Evolutionary conservation across 306 rosid species (phyloP), one percentile per base, ranked within the genome.

Genomic region (Gillenia trifoliata): DNA sequence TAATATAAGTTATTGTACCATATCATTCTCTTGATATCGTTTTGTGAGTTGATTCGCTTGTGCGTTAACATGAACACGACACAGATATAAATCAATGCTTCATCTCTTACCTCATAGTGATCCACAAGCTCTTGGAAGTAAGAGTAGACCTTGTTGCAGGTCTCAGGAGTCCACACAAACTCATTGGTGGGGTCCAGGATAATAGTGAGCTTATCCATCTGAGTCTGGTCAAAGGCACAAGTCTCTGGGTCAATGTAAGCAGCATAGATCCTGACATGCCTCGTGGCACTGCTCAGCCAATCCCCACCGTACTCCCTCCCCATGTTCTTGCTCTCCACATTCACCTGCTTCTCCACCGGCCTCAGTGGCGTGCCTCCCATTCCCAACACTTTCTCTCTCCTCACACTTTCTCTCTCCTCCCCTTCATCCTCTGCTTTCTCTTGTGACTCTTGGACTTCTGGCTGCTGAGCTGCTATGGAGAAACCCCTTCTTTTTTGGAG

Each of bases 91-190:
- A 33, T n/a, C n/a, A n/a, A n/a, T n/a, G n/a, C n/a, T n/a, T n/a
- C n/a, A n/a, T n/a, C 41, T 8, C 41, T 25, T 84, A 94, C 97
- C 99, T 92, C 97, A 17, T 94, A 90, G 76, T 92, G 96, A 86
- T 94, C 97, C 13, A 92, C 99, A 79, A 91, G 99, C 79, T 92
- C 95, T 43, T 94, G 99, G 79, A 94, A 94, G 84, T 88, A 91
- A 66, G 95, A 85, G 78, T 76, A 92, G 41, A 92, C 92, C 88
- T 88, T 80, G 52, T 81, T 81, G 76, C 88, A 85, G 16, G 89
- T 88, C 19, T 94, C 90, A 40, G 95, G 77, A 19, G 82, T 94
- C 99, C 99, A 94, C 28, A 92, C 85, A 64, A 94, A 94, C 84
- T 92, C 99, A 69, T 94, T 68, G n/a, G 89, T 85, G 26, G 99